Evolutionary conservation across 768 basidiomycete species (phyloP).

Genomic region (Saitozyma podzolica): DNA sequence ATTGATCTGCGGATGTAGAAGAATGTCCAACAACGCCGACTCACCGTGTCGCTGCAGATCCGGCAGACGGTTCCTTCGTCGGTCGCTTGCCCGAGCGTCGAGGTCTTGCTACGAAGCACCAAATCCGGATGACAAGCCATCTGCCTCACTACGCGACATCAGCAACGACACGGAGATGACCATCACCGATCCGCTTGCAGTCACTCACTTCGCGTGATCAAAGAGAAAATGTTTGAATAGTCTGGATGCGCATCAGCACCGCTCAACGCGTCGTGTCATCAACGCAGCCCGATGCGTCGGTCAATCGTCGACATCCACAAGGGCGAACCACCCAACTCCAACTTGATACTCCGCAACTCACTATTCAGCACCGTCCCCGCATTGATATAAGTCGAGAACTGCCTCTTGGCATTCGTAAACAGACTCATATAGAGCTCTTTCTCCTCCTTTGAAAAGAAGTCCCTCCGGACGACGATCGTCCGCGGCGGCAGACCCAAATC

Average conservation of each 20-base stretch:
- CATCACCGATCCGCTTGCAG: too few species aligned
- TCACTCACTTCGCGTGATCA: slow-evolving; percentile 81
- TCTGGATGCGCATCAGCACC: slow-evolving; percentile 25
- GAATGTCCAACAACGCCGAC: slow-evolving; percentile 6
- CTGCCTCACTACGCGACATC: slow-evolving; percentile 45
- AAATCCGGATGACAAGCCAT: slow-evolving; percentile 71
- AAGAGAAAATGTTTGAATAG: slow-evolving; percentile 55
- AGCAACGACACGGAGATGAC: background rate
- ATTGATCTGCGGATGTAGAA: background rate
- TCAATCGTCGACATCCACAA: too few species aligned
- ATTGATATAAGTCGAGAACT: slow-evolving; percentile 85
- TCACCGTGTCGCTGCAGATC: slow-evolving; percentile 86
- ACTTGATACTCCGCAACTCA: slow-evolving; percentile 59
- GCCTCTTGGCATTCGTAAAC: slow-evolving; percentile 87
- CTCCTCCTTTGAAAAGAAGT: slow-evolving; percentile 95
- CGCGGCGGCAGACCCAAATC: slow-evolving; percentile 93
- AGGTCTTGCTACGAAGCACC: slow-evolving; percentile 82
- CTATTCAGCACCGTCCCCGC: slow-evolving; percentile 90
- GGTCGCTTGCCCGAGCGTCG: slow-evolving; percentile 57
- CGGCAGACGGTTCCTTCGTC: slow-evolving; percentile 84
- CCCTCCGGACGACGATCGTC: slow-evolving; percentile 79
- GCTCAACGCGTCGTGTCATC: background rate
- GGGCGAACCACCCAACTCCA: too few species aligned
- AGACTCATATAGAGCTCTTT: slow-evolving; percentile 90
- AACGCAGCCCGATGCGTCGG: too few species aligned